These are phyloP conservation scores for Didymella keratinophila DNA, from an alignment of 2,329 filamentous ascomycete species.

Conservation along the genomic window DNA sequence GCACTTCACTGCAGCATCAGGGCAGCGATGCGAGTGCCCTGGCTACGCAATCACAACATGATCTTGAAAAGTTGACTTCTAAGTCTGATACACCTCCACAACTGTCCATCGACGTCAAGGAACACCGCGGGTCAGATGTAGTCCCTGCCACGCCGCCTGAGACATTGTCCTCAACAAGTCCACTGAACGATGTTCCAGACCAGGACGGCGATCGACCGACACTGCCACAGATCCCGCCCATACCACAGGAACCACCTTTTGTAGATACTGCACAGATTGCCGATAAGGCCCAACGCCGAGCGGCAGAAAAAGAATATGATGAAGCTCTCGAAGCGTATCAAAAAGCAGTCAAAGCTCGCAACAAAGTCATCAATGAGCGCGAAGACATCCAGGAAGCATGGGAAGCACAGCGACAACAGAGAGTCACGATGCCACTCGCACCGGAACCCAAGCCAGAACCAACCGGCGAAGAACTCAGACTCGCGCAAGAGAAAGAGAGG, in stretches of 20 bases:
- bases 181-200: constrained; percentile 10
- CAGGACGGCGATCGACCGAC: constrained; percentile 16
- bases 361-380: constrained; percentile 69
- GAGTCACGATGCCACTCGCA: constrained; percentile 36
- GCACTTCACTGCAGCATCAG: constrained; percentile 5
- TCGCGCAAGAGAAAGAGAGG: constrained; percentile 34
- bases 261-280: constrained; percentile 66
- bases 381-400: constrained; percentile 63
- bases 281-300: constrained; percentile 71
- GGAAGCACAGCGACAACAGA: constrained; percentile 49
- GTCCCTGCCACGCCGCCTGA: constrained; percentile 42
- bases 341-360: constrained; percentile 70
- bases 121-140: constrained; percentile 52
- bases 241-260: constrained; percentile 63
- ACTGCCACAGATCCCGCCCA: constrained; percentile 58
- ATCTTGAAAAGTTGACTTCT: neutral
- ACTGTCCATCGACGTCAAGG: constrained; percentile 59
- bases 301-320: constrained; percentile 73
- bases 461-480: constrained; percentile 29
- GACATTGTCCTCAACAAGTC: constrained; percentile 32
- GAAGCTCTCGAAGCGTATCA: constrained; percentile 70
- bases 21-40: constrained; percentile 20
- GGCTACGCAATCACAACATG: constrained; percentile 24
- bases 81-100: constrained; percentile 34
- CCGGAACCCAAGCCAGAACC: constrained; percentile 30